Percentiles rank a stretch among this genome's conserved stretches.
Conservation (phyloP, 164 flowering plant species). For the Magnolia changhungtana region DNA sequence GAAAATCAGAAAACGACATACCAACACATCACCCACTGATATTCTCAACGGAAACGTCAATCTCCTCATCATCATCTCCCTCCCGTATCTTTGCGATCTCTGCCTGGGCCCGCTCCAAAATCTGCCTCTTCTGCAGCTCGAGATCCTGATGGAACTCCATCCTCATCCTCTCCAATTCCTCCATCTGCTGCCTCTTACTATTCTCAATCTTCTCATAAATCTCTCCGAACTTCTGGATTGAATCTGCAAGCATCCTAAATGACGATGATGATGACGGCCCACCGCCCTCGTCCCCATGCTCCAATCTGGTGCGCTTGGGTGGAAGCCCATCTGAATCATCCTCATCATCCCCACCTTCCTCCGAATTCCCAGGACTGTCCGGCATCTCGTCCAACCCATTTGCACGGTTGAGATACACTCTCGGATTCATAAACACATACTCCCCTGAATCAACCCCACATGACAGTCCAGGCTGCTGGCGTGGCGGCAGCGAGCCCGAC, state of each 20-base stretch:
- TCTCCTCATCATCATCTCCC: conserved; percentile 48
- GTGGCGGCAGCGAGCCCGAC: conserved; percentile 27
- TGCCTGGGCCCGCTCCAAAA: conserved; percentile 71
- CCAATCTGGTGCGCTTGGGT: conserved; percentile 38
- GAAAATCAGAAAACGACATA: background rate
- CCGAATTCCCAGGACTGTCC: conserved; percentile 78
- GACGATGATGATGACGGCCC: conserved; percentile 34
- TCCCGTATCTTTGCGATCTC: conserved; percentile 69
- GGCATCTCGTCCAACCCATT: conserved; percentile 89
- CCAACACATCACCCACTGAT: conserved; percentile 27
- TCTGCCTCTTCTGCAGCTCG: conserved; percentile 77
- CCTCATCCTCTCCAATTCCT: conserved; percentile 89
- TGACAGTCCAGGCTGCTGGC: conserved; percentile 47
- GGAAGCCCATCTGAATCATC: conserved; percentile 56
- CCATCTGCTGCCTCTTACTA: conserved; percentile 77
- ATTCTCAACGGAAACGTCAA: conserved; percentile 37
- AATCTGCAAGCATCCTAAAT: conserved; percentile 60
- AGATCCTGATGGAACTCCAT: conserved; percentile 82
- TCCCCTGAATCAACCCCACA: conserved; percentile 96
- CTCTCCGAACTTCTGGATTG: conserved; percentile 73
- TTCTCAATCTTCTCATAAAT: conserved; percentile 89
- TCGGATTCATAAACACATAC: conserved; percentile 74
- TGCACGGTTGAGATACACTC: conserved; percentile 63
- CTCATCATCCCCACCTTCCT: conserved; percentile 38
- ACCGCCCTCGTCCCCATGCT: conserved; percentile 15